Conservation (phyloP, 2,329 filamentous ascomycete genomes). For the Podosphaera fusca region DNA sequence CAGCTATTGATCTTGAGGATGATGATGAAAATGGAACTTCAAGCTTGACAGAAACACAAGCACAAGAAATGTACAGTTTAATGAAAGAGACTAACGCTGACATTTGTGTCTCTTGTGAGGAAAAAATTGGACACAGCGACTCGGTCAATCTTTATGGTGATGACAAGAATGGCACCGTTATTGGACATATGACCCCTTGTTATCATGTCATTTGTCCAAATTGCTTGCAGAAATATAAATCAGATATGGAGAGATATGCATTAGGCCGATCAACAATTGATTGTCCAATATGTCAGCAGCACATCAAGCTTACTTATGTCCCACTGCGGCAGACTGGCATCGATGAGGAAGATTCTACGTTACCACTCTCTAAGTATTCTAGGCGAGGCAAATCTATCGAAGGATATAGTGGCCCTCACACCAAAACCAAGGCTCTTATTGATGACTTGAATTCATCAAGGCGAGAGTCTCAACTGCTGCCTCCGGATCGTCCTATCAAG, state of each 20-base stretch:
- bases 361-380: slow-evolving; percentile 13
- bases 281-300: slow-evolving; percentile 46
- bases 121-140: slow-evolving; percentile 34
- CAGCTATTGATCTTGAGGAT: slow-evolving; percentile 74
- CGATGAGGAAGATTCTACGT: slow-evolving; percentile 12
- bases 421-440: slow-evolving; percentile 69
- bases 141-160: slow-evolving; percentile 32
- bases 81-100: slow-evolving; percentile 66
- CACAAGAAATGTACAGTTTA: slow-evolving; percentile 66
- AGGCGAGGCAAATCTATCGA: slow-evolving; percentile 36
- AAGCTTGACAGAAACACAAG: slow-evolving; percentile 42
- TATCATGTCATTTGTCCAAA: slow-evolving; percentile 62
- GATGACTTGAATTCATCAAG: slow-evolving; percentile 46
- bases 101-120: slow-evolving; percentile 45
- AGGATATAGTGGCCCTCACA: slow-evolving; percentile 66
- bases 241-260: slow-evolving; percentile 23
- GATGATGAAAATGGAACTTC: slow-evolving; percentile 32
- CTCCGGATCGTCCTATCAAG: slow-evolving; percentile 48
- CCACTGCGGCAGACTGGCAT: slow-evolving; percentile 31
- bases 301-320: slow-evolving; percentile 40
- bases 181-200: slow-evolving; percentile 68
- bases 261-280: slow-evolving; percentile 21
- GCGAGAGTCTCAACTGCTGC: slow-evolving; percentile 34
- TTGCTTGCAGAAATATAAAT: slow-evolving; percentile 41
- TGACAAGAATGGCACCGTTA: slow-evolving; percentile 29